Percentiles rank a stretch among this genome's conserved stretches.
Conservation (phyloP, 805 yeast species). For the Teunomyces funiuensis region DNA sequence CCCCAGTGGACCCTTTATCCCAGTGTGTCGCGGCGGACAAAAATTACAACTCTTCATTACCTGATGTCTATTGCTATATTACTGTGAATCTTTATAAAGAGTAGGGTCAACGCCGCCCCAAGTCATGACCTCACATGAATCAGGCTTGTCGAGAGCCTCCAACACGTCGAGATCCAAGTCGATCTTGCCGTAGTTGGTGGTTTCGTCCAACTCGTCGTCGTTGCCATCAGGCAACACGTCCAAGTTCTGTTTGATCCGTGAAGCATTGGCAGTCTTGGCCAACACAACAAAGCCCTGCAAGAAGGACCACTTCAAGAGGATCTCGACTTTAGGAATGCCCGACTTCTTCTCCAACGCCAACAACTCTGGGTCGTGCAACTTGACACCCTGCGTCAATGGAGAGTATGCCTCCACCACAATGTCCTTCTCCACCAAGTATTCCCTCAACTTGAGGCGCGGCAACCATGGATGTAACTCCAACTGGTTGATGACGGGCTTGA, state of each 20-base stretch:
- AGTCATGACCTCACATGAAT: constrained; percentile 32
- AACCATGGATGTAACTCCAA: constrained; percentile 86
- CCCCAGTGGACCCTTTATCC: no score
- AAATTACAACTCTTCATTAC: background rate
- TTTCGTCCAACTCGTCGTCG: constrained; percentile 24
- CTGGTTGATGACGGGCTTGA: constrained; percentile 68
- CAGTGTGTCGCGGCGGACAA: no score
- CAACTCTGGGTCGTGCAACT: constrained; percentile 55
- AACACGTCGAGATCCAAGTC: constrained; percentile 40
- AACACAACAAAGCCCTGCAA: constrained; percentile 52
- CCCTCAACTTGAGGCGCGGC: constrained; percentile 62
- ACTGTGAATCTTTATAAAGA: constrained; percentile 14
- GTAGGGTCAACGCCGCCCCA: constrained; percentile 39
- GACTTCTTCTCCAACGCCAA: constrained; percentile 48
- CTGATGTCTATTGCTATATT: background rate
- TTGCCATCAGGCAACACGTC: constrained; percentile 44
- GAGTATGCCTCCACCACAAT: constrained; percentile 74
- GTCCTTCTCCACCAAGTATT: constrained; percentile 54
- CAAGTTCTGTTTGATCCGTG: constrained; percentile 55
- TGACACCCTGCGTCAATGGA: constrained; percentile 68
- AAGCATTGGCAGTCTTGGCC: constrained; percentile 49
- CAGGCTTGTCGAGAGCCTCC: constrained; percentile 34
- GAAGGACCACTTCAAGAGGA: constrained; percentile 70
- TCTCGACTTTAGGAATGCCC: constrained; percentile 56
- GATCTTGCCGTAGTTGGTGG: constrained; percentile 34